Evolutionary conservation across 2,329 filamentous ascomycete species (phyloP), one percentile per base, ranked within the genome.

Genomic region (Chaetomiaceae sp.): DNA sequence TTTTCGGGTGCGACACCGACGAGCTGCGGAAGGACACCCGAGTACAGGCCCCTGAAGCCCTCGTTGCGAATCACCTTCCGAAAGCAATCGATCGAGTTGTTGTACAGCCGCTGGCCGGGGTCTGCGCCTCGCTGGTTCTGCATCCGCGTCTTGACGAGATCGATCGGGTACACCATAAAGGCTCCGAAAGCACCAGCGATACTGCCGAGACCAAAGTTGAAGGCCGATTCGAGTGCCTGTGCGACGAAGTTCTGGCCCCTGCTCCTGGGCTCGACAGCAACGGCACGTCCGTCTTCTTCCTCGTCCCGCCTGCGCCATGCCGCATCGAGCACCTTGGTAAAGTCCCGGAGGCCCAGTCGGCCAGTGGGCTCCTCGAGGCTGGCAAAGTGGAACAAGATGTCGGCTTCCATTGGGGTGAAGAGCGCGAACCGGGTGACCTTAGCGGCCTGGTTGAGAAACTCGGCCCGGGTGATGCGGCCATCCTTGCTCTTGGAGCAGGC

Each of bases 121-220:
- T 86, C 82, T 4, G 82, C 82, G 47, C 83, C 84, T 61, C 94
- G 84, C 77, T 99, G 94, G 75, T 99, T 99, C 73, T 99, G 94
- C 85, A 99, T 88, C 56, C 94, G 85, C 1, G 94, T 99, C 81
- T 99, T 99, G 70, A 99, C 94, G 57, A 99, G 75, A 75, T 99
- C 94, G 67, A 99, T 97, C 21, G 94, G 94, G 70, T 99, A 99
- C 49, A 99, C 94, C 90, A 99, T 96, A 70, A 99, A 97, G 11
- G 94, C 94, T 69, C 94, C 94, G 67, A 99, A 99, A 9, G 94
- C 94, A 72, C 94, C 94, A 7, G 94, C 94, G 62, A 96, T 62
- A 68, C 88, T 90, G 55, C 94, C 94, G 6, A 99, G 82, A 3
- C 76, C 84, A 68, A 99, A 99, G 76, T 95, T 91, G 71, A 96